These are phyloP conservation scores for Tolypocladium pustulatum DNA, from an alignment of 2,329 filamentous ascomycete genomes.

Conservation along the genomic window DNA sequence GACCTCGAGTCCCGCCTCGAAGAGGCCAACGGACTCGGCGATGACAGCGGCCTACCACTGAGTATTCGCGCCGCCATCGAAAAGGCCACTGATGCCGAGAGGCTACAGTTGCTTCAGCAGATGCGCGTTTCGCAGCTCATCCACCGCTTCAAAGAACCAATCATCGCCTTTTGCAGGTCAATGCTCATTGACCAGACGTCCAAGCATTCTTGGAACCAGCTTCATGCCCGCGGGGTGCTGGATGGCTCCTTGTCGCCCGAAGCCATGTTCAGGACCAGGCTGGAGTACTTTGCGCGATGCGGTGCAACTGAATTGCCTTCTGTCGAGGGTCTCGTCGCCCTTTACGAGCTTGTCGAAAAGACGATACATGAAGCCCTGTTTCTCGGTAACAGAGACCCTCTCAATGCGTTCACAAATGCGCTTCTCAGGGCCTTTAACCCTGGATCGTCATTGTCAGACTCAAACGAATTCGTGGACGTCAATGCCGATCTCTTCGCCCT, in stretches of 20 bases:
- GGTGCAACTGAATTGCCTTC: constrained; percentile 13
- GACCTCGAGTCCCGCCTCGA: constrained; percentile 19
- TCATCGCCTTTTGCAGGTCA: constrained; percentile 14
- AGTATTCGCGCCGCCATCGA: constrained; percentile 17
- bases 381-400: constrained; percentile 15
- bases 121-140: constrained; percentile 13
- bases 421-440: constrained; percentile 22
- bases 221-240: constrained; percentile 14
- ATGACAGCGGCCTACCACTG: constrained; percentile 8
- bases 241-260: constrained; percentile 14
- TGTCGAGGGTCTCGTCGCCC: constrained; percentile 12
- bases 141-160: constrained; percentile 13
- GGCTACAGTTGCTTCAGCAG: constrained; percentile 19
- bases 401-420: constrained; percentile 24
- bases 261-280: constrained; percentile 15
- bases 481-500: constrained; percentile 45
- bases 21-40: constrained; percentile 2
- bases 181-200: constrained; percentile 17
- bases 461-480: constrained; percentile 25
- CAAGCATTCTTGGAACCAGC: constrained; percentile 13
- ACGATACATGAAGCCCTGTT: constrained; percentile 18
- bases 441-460: constrained; percentile 5
- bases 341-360: constrained; percentile 14
- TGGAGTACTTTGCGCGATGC: constrained; percentile 11
- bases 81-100: constrained; percentile 17